Conservation (phyloP, 2,329 filamentous ascomycete genomes). For the Alternaria sp. region DNA sequence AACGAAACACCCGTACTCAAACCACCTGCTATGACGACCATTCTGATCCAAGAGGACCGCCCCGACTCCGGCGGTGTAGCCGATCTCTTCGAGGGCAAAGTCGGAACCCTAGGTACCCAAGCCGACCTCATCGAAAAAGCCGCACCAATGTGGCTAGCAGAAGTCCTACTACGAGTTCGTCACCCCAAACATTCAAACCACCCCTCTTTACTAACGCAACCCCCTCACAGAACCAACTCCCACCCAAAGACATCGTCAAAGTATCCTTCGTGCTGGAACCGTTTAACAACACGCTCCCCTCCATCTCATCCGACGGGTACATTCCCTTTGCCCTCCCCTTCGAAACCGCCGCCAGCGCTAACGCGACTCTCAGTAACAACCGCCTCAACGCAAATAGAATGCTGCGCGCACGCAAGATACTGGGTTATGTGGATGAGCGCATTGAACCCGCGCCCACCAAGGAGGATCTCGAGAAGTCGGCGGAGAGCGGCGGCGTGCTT, state of each 20-base stretch:
- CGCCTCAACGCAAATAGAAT: constrained; percentile 96
- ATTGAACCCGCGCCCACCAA: constrained; percentile 75
- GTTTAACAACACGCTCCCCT: constrained; percentile 75
- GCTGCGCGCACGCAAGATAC: constrained; percentile 92
- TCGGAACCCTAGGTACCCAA: constrained; percentile 77
- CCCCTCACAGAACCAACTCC: constrained; percentile 70
- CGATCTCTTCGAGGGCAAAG: constrained; percentile 89
- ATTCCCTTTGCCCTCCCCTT: constrained; percentile 37
- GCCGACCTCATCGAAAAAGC: constrained; percentile 84
- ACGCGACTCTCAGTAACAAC: constrained; percentile 67
- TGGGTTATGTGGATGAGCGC: constrained; percentile 88
- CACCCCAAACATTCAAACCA: not conserved
- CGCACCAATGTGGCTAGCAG: constrained; percentile 90
- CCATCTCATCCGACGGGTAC: constrained; percentile 75
- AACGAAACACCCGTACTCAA: constrained; percentile 79
- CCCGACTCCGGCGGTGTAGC: constrained; percentile 70
- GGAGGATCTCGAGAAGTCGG: constrained; percentile 58
- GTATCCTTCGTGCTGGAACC: constrained; percentile 93
- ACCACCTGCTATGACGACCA: constrained; percentile 68
- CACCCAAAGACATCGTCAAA: constrained; percentile 90
- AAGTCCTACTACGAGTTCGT: constrained; percentile 75
- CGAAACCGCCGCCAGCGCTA: constrained; percentile 34
- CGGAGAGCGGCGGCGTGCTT: constrained; percentile 48
- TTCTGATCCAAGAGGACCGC: constrained; percentile 70
- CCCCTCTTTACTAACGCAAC: not conserved